These are phyloP conservation scores for Sphaerosporella brunnea DNA, from an alignment of 495 filamentous ascomycete genomes.

Conservation along the genomic window DNA sequence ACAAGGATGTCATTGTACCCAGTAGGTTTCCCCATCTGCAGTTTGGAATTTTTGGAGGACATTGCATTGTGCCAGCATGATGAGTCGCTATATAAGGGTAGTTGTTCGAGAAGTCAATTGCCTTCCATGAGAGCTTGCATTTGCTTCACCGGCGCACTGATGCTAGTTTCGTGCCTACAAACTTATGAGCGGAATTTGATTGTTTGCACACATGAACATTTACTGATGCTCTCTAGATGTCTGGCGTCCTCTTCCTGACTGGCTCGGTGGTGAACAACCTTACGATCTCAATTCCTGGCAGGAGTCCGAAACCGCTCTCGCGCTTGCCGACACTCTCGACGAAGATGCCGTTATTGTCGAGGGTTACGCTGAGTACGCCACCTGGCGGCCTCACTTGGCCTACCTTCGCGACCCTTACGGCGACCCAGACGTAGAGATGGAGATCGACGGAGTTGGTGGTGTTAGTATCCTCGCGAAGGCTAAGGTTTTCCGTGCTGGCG, in stretches of 20 bases:
- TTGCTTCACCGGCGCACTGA: no score
- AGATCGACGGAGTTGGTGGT: constrained; percentile 92
- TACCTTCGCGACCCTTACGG: constrained; percentile 95
- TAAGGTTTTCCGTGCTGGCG: constrained; percentile 78
- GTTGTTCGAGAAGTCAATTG: no score
- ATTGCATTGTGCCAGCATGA: no score
- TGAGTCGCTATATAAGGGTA: no score
- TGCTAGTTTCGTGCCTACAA: no score
- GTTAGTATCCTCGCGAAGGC: constrained; percentile 97
- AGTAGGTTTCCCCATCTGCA: constrained; percentile 64
- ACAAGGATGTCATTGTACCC: constrained; percentile 96
- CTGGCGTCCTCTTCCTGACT: constrained; percentile 94
- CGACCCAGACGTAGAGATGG: constrained; percentile 99
- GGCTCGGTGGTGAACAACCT: constrained; percentile 96
- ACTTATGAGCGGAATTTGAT: no score
- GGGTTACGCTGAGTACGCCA: constrained; percentile 97
- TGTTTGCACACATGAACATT: constrained; percentile 16
- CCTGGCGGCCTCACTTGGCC: constrained; percentile 92
- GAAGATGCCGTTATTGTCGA: constrained; percentile 99
- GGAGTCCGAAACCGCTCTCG: constrained; percentile 90
- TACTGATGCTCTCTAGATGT: constrained; percentile 68
- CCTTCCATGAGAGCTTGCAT: no score
- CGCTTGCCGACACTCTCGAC: constrained; percentile 83
- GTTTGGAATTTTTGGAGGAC: no score
- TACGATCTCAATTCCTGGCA: constrained; percentile 99